Conservation (phyloP, 345 rosid species). For the Lepidium africanum region DNA sequence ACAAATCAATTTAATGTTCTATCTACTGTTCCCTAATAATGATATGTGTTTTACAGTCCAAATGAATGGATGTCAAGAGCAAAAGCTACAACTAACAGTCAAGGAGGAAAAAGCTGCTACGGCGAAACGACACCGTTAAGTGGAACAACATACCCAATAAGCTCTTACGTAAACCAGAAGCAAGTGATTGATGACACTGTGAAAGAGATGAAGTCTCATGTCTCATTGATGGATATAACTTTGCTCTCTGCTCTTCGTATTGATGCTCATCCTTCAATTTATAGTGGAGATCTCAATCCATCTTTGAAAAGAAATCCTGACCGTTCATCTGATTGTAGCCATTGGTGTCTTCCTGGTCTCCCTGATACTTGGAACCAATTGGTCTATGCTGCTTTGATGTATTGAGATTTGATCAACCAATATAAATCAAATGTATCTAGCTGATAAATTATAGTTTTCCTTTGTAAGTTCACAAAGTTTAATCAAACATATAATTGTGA, state of each 20-base stretch:
- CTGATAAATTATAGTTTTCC: constrained; percentile 1
- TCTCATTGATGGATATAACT: constrained; percentile 68
- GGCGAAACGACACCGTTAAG: constrained; percentile 67
- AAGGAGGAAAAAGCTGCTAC: constrained; percentile 54
- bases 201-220: constrained; percentile 42
- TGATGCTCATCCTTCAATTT: constrained; percentile 94
- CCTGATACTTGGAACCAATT: constrained; percentile 96
- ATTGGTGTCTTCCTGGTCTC: constrained; percentile 99
- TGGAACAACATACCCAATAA: constrained; percentile 48
- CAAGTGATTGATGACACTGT: constrained; percentile 57
- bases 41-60: constrained; percentile 17
- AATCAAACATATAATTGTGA: constrained; percentile 4
- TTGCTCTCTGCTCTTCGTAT: constrained; percentile 81
- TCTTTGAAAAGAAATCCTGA: constrained; percentile 56
- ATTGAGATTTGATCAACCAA: constrained; percentile 16
- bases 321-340: constrained; percentile 90
- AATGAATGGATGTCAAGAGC: constrained; percentile 29
- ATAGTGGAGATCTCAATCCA: constrained; percentile 70
- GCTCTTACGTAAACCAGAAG: constrained; percentile 57
- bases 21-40: constrained; percentile 6
- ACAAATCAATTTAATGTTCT: constrained; percentile 23
- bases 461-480: constrained; percentile 1
- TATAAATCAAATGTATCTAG: constrained; percentile 23
- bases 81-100: constrained; percentile 19
- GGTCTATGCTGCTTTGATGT: constrained; percentile 56